phyloP scores from a whole-genome alignment of 257 asterid genomes.

The Solanum gandarillasii region DNA sequence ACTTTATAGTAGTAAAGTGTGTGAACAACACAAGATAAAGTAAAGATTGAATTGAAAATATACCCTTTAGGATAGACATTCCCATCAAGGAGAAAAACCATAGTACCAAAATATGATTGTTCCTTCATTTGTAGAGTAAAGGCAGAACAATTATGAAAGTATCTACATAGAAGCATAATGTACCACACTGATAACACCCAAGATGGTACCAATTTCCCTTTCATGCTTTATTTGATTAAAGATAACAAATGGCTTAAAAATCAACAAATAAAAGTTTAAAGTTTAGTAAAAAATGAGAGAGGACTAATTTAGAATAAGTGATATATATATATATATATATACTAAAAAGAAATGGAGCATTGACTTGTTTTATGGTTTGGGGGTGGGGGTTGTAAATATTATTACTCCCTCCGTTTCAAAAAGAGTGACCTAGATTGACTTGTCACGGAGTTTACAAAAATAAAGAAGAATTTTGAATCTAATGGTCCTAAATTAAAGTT shows the following conservation, averaged over 20 bases:
- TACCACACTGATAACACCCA: background rate
- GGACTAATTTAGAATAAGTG: background rate
- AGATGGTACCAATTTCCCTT: background rate
- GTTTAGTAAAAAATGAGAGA: background rate
- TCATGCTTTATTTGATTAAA: background rate
- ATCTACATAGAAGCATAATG: background rate
- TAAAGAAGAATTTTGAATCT: too few species aligned
- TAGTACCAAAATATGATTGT: constrained; percentile 16
- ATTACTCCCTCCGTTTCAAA: too few species aligned
- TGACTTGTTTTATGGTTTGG: background rate
- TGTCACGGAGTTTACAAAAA: too few species aligned
- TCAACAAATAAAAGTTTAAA: background rate
- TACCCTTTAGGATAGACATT: constrained; percentile 85
- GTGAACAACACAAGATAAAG: background rate
- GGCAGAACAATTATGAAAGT: background rate
- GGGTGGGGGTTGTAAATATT: background rate
- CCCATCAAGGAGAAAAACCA: constrained; percentile 61
- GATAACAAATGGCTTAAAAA: background rate
- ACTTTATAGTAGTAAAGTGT: background rate
- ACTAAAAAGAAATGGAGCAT: background rate
- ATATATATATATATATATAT: background rate
- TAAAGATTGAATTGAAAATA: background rate
- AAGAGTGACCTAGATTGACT: too few species aligned
- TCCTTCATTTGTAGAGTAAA: background rate
- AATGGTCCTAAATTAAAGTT: too few species aligned